Evolutionary conservation across 345 rosid species (phyloP), one percentile per base, ranked within the genome.

Genomic region (Kernera saxatilis): DNA sequence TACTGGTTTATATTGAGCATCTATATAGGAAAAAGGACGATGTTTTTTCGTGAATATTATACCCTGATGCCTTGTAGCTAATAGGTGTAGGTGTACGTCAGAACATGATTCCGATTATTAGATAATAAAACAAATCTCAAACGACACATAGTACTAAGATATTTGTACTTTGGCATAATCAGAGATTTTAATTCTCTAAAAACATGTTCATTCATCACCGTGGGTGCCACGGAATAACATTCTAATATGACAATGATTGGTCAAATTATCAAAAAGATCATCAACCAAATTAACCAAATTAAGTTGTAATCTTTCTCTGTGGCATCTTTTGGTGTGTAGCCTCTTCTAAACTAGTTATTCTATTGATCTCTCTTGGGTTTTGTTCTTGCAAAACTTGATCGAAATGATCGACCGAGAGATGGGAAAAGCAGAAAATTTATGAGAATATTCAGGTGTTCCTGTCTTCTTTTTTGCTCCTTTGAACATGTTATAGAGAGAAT

Each of bases 361-460:
- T 40, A 49, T 4, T 50, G 39, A 67, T 59, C 55, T 74, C 49
- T 74, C n/a, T 74, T 40, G 13, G 30, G 52, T 60, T 18, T 17
- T 51, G 70, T 61, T 68, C 1, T 27, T 62, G 44, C 32, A 45
- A 30, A 41, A 48, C 10, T 39, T 11, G 18, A 66, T 48, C 36
- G 52, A 55, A 48, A 44, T 64, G 35, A 49, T n/a, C n/a, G 23
- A 23, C 58, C 15, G 1, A 43, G 53, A 37, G 37, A 73, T 37
- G 52, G 44, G 29, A 49, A 66, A 39, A 48, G 64, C 36, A 25
- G 35, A 11, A 39, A 15, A 61, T 25, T 35, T 33, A 11, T 23
- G 25, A 35, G 75, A 76, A 76, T 69, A 75, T 75, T 75, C 71
- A 75, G 79, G 75, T 69, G 75, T 76, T 76, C 71, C 36, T 63